Base-by-base conservation (phyloP, 225 moss, liverwort and hornwort genomes). In the Bryoerythrophyllum caledonicum region DNA sequence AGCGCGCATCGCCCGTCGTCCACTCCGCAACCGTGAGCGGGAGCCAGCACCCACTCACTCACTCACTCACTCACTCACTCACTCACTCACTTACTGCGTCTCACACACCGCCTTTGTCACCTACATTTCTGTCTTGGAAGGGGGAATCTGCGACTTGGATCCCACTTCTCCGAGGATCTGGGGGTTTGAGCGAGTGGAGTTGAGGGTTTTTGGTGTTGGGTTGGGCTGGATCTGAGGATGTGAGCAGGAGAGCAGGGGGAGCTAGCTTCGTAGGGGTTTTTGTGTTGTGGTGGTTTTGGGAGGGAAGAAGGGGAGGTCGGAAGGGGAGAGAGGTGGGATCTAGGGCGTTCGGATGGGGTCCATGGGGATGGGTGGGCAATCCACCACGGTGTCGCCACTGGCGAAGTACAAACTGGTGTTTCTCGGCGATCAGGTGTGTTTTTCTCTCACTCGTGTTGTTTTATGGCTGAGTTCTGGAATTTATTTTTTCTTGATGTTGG, bases 321-420 rank as follows among this genome's bases (percentile, higher is more conserved):
- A n/a, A n/a, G n/a, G 13, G 19, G 28, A 12, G 26, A 59, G 38
- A n/a, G 63, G 41, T 13, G 72, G 37, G 58, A 73, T 74, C 46
- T 67, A 35, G 67, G 59, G 46, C n/a, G 26, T 17, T 49, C 53
- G 71, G 43, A 85, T 87, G 87, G 87, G 87, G 75, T 87, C 88
- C 62, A 89, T 81, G 76, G 91, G 81, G 48, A 86, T 85, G 84
- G 82, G 84, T 60, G 81, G 80, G 48, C 85, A 86, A 48, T 83
- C 89, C 58, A 87, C 91, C 58, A 87, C 87, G 23, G 91, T 89
- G 34, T 87, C 91, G 69, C 91, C 89, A 12, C 82, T 91, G 60
- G 89, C 93, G 26, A 93, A 93, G 86, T 93, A 93, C 57, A 93
- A 93, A 76, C 84, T 91, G 69, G 91, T 91, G 70, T 93, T 93